These are phyloP conservation scores for Leccinum variicolor DNA, from an alignment of 768 basidiomycete species.

Conservation along the genomic window DNA sequence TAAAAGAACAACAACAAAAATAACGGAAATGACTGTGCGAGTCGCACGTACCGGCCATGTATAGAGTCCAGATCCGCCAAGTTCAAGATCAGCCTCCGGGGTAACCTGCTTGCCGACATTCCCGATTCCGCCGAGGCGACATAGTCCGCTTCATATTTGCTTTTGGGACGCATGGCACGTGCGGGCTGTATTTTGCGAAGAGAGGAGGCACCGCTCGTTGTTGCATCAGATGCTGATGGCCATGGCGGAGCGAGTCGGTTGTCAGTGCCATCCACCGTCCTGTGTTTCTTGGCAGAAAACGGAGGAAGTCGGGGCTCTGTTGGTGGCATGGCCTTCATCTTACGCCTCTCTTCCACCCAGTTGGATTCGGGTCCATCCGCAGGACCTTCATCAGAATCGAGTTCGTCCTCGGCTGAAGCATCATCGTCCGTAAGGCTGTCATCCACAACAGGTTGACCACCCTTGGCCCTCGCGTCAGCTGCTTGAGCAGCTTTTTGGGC, in stretches of 20 bases:
- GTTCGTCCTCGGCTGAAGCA: constrained; percentile 31
- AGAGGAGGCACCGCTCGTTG: constrained; percentile 1
- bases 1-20: background rate
- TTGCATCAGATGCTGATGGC: constrained; percentile 18
- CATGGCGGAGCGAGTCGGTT: constrained; percentile 20
- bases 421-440: constrained; percentile 32
- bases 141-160: constrained; percentile 24
- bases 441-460: constrained; percentile 24
- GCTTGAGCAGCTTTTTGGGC: constrained; percentile 53
- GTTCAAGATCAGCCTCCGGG: constrained; percentile 26
- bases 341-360: constrained; percentile 24
- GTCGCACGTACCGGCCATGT: constrained; percentile 51
- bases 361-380: constrained; percentile 20
- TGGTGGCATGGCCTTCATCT: constrained; percentile 17
- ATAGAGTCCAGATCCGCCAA: constrained; percentile 60
- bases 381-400: constrained; percentile 35
- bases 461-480: constrained; percentile 42
- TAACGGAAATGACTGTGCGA: constrained; percentile 7
- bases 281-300: constrained; percentile 23
- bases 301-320: constrained; percentile 19
- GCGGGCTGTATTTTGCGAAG: constrained; percentile 21
- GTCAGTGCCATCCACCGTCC: constrained; percentile 15
- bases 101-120: constrained; percentile 16
- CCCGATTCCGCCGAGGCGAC: constrained; percentile 14
- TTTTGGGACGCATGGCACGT: constrained; percentile 28